Evolutionary conservation across 768 basidiomycete genomes (phyloP).

Genomic region (Mycena indigotica): DNA sequence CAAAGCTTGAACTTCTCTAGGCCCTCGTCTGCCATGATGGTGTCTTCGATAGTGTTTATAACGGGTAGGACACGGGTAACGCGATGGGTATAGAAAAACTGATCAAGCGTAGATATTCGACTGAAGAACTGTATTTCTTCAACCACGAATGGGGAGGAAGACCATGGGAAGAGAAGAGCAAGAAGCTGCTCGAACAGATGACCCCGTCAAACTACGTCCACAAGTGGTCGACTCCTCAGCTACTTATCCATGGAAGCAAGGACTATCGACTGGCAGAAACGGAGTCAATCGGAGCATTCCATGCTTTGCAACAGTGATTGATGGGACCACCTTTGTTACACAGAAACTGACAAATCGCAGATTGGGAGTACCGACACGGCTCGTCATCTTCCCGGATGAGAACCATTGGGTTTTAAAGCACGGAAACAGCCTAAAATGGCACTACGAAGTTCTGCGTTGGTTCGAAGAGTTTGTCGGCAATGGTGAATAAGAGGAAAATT

Average conservation of each 20-base stretch:
- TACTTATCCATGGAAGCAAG: constrained; percentile 85
- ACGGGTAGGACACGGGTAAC: constrained; percentile 49
- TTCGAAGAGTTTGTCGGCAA: constrained; percentile 69
- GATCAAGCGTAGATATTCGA: constrained; percentile 66
- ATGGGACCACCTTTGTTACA: not conserved
- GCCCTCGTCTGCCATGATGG: constrained; percentile 93
- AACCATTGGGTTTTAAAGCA: constrained; percentile 91
- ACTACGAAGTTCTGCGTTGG: constrained; percentile 92
- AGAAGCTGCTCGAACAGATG: constrained; percentile 58
- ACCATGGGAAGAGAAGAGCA: constrained; percentile 69
- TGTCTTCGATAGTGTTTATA: constrained; percentile 77
- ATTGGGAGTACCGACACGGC: constrained; percentile 68
- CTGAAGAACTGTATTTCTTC: constrained; percentile 91
- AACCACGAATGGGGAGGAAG: constrained; percentile 86
- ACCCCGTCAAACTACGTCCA: constrained; percentile 81
- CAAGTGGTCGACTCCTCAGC: constrained; percentile 85
- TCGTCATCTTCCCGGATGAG: constrained; percentile 87
- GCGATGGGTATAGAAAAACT: too few relatives aligned
- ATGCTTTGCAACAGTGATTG: constrained; percentile 80
- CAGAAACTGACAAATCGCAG: constrained; percentile 36
- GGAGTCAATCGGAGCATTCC: constrained; percentile 83
- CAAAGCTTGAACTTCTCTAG: constrained; percentile 20
- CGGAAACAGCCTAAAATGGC: constrained; percentile 91
- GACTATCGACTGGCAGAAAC: constrained; percentile 87
- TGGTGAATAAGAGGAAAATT: constrained; percentile 9